Base-by-base conservation (phyloP, 495 filamentous ascomycete species). In the Neurospora tetrasperma region DNA sequence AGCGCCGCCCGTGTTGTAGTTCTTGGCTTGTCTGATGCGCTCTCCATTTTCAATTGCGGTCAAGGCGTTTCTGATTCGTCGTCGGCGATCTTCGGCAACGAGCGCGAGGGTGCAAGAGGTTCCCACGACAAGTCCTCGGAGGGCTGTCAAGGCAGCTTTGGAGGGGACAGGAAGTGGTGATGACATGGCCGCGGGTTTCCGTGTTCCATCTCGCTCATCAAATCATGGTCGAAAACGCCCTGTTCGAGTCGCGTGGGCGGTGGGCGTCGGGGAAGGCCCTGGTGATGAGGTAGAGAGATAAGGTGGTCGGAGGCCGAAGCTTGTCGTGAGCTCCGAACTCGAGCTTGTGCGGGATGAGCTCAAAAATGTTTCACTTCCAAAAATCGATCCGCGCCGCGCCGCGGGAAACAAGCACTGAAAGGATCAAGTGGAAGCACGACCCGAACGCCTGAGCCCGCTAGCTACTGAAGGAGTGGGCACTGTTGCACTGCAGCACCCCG, bases 21-120 rank as follows among this genome's bases (percentile, higher is more conserved):
- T 74, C 66, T 75, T 82, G 23, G 82, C 80, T 5, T 80, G 75
- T 71, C 82, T 84, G 40, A 88, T 75, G 38, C 77, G 83, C 72
- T 84, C 74, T 5, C 82, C 84, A 77, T 88, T 89, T 20, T 83
- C 78, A 40, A 86, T 77, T 4, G 82, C 82, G 7, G 80, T 79
- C 48, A 81, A 72, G 10, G 84, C 81, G 59, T 82, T 80, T 71
- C 83, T 83, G 71, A 87, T 86, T 44, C 82, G 79, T 10, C 86
- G 82, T 59, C 86, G 83, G 44, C 84, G 86, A 76, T 88, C 87
- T 75, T 89, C 87, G 75, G 85, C 78, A 69, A 89, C 74, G 31
- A 86, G 78, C 72, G 84, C 84, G 72, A 89, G 77, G 35, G 84
- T 85, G 79, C 86, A 88, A 4, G 86, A 84, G 5, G 85, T 85